Base-by-base conservation (phyloP, 345 rosid species). In the Populus nigra region DNA sequence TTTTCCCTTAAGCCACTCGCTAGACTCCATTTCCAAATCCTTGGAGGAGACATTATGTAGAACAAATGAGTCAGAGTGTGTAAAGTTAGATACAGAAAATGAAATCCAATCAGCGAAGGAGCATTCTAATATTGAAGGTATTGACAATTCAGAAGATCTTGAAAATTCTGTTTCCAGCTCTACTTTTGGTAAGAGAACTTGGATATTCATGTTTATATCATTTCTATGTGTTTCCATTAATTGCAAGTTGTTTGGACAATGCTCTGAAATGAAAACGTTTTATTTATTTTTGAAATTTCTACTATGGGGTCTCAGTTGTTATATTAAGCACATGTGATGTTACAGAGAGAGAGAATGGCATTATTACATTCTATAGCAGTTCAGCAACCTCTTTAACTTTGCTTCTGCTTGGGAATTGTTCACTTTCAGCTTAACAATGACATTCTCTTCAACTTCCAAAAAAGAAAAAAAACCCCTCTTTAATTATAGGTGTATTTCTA, bases 1-100 rank as follows among this genome's bases (percentile, higher is more conserved):
- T 10, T 76, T 65, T 87, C 87, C 92, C 73, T 73, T 90, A 61
- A 88, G 93, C 84, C 89, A 79, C 76, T 93, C 98, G 3, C 76
- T 93, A 73, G 97, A 90, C 73, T 76, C 88, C 43, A 76, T 74
- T 81, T 84, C 82, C 68, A 77, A 74, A 73, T 57, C 85, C 36
- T 41, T 79, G 69, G 81, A 82, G 55, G 84, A 87, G 92, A 81
- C 84, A 75, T 68, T 77, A 59, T 69, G 75, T 67, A 55, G 78
- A 75, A 80, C 84, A 77, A 87, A 82, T 73, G 87, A 81, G 71
- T 70, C 74, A 25, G 76, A 70, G 80, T 82, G 68, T 16, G 65
- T 73, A 73, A 74, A 61, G 82, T 83, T 86, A 77, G 78, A 78
- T 69, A 78, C 75, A 74, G 84, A 76, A 43, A 76, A 47, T 68